Conservation (phyloP, 768 basidiomycete species). For the Paxillus rubicundulus region DNA sequence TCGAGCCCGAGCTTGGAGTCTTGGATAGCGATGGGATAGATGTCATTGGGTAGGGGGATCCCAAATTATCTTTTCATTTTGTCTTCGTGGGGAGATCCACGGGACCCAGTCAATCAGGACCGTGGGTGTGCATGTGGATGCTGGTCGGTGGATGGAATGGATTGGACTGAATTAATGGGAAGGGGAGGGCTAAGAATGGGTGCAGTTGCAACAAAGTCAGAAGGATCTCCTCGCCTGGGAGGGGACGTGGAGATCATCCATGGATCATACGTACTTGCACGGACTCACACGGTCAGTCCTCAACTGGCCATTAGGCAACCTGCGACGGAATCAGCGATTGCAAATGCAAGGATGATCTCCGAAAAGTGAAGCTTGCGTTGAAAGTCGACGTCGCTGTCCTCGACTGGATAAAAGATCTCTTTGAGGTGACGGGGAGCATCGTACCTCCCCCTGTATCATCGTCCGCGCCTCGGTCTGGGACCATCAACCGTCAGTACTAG, state of each 20-base stretch:
- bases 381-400: not conserved
- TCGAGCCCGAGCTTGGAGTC: too few relatives aligned
- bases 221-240: not conserved
- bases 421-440: not conserved
- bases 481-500: too few relatives aligned
- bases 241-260: too few relatives aligned
- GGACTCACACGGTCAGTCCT: not conserved
- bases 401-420: not conserved
- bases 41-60: too few relatives aligned
- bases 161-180: conserved; percentile 4
- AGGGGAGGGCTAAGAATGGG: not conserved
- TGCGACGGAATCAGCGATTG: not conserved
- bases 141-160: not conserved
- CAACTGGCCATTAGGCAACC: not conserved
- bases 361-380: too few relatives aligned
- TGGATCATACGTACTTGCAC: too few relatives aligned
- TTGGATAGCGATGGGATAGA: too few relatives aligned
- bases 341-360: not conserved
- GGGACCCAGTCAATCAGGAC: not conserved
- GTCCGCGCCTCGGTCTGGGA: not conserved
- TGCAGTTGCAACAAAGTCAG: not conserved
- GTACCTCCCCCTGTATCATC: not conserved
- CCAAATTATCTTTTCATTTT: too few relatives aligned
- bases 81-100: conserved; percentile 13
- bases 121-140: too few relatives aligned